Base-by-base conservation (phyloP, 2,329 filamentous ascomycete genomes). In the Penicillium fuscoglaucum region DNA sequence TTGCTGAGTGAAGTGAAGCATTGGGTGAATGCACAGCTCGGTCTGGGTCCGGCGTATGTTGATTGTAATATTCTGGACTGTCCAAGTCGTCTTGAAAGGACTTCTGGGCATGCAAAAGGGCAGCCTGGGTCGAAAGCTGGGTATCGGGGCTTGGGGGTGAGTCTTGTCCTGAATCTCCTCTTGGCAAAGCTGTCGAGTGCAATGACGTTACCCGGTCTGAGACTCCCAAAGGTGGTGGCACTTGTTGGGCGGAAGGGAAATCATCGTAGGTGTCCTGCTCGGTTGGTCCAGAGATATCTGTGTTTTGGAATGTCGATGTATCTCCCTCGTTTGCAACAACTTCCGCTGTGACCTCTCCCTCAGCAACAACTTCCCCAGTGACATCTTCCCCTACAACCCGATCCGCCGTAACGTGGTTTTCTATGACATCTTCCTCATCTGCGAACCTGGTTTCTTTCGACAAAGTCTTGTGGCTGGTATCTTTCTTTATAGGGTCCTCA, bases 71-170 rank as follows among this genome's bases (percentile, higher is more conserved):
- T 48, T 61, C 63, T 5, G 71, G 71, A 26, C 69, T 76, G 10
- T 68, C 63, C 10, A 78, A 49, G 44, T 76, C 75, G 24, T 75
- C 70, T 49, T 76, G 74, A 29, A 78, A 76, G 1, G 73, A 75
- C 31, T 66, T 71, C 54, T 77, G 76, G 7, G 76, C 76, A 40
- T 72, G 70, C 2, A 71, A 57, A 26, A 77, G 59, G 17, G 76
- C 76, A 26, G 73, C 74, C 56, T 78, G 76, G 0, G 76, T 78
- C 0, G 76, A 77, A 28, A 77, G 64, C 13, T 74, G 68, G 6
- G 67, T 63, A 35, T 76, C 74, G 6, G 65, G 64, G 46, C 66
- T 70, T 24, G 58, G 65, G 31, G 68, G 63, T 7, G 60, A 59
- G 15, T 61, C 61, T 31, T 62, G 35, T 12, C 64, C 66, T 4